A percentile compares a stretch with the other conserved stretches of the same genome.
These are phyloP conservation scores for Fusarium bactridioides DNA, from an alignment of 2,329 filamentous ascomycete species.

Conservation along the genomic window DNA sequence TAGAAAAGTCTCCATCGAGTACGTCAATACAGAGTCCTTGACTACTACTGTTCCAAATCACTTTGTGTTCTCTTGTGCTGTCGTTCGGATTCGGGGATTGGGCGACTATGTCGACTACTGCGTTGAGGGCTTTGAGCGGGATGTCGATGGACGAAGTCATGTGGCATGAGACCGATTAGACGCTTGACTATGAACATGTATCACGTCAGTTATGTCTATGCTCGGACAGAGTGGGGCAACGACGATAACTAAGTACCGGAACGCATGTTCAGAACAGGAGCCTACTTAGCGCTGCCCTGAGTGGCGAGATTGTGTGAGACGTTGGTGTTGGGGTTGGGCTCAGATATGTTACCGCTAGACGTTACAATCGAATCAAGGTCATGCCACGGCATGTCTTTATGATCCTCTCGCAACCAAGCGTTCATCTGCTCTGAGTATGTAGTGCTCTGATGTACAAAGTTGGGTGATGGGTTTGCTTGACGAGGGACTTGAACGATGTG, in stretches of 20 bases:
- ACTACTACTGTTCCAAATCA: background rate
- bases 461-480: rapidly evolving
- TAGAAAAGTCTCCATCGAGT: rapidly evolving
- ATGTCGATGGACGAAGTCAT: rapidly evolving
- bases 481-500: rapidly evolving
- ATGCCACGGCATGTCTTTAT: constrained; percentile 8
- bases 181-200: rapidly evolving
- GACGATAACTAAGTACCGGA: rapidly evolving
- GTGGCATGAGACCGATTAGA: rapidly evolving
- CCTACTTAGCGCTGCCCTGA: background rate
- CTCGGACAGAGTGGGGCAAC: rapidly evolving
- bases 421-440: background rate
- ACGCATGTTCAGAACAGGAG: rapidly evolving
- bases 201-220: background rate
- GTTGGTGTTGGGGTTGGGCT: rapidly evolving
- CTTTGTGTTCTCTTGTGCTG: background rate
- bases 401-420: constrained; percentile 7
- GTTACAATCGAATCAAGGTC: background rate
- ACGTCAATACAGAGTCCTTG: background rate
- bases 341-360: background rate
- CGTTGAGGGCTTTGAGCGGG: too few species aligned
- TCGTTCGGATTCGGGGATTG: background rate
- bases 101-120: rapidly evolving
- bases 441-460: background rate
- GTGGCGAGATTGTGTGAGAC: background rate